These are phyloP conservation scores for Starmerella kuoi DNA, from an alignment of 805 yeast genomes.

Conservation along the genomic window DNA sequence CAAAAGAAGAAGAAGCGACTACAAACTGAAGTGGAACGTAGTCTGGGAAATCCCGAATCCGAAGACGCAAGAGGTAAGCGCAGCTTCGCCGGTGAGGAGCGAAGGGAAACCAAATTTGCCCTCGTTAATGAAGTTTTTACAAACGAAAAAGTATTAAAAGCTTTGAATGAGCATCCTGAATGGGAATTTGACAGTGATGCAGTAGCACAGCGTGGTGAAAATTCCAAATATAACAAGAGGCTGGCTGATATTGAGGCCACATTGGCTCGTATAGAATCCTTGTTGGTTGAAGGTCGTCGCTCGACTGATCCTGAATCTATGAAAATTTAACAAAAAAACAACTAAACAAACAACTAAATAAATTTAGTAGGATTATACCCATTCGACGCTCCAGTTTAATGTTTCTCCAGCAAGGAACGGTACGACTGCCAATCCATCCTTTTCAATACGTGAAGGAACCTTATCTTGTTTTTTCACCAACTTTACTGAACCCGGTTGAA, in stretches of 20 bases:
- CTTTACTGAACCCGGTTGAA: conserved; percentile 37
- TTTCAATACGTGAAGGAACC: conserved; percentile 47
- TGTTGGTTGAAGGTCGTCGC: no score
- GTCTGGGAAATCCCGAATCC: background rate
- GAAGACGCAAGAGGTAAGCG: background rate
- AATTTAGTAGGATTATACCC: conserved; percentile 33
- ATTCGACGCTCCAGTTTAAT: conserved; percentile 60
- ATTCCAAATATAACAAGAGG: background rate
- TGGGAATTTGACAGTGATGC: background rate
- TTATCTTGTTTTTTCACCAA: conserved; percentile 41
- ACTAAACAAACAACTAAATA: no score
- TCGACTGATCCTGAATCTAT: no score
- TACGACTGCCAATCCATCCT: conserved; percentile 44
- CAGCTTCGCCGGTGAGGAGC: background rate
- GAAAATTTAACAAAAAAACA: no score
- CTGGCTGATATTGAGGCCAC: background rate
- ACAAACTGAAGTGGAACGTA: conserved; percentile 2
- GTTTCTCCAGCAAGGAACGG: conserved; percentile 79
- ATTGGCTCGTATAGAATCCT: background rate
- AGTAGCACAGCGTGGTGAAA: background rate
- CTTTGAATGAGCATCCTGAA: background rate
- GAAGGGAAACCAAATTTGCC: background rate
- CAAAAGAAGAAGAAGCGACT: background rate
- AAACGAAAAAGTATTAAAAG: background rate
- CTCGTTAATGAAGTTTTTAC: conserved; percentile 1